Evolutionary conservation across 352 stramenopile genomes (phyloP).

Genomic region (Phytopythium chamaehyphon): DNA sequence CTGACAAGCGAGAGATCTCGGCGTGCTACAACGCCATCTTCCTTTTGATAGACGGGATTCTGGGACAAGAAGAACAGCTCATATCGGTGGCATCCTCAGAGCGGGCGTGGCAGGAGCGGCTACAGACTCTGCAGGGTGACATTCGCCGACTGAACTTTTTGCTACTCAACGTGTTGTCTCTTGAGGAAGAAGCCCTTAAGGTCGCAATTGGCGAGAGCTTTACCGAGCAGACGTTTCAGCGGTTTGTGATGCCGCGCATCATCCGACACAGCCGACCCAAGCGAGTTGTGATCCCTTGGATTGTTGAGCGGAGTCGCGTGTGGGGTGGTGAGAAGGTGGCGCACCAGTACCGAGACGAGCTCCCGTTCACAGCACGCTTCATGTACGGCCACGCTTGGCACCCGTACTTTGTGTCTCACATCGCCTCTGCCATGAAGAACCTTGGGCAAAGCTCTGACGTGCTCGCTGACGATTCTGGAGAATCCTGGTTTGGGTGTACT

Average conservation of each 20-base stretch:
- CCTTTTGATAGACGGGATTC: slow-evolving; percentile 52
- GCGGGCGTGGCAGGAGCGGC: slow-evolving; percentile 37
- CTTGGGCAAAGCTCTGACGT: slow-evolving; percentile 40
- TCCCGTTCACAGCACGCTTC: slow-evolving; percentile 71
- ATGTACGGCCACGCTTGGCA: slow-evolving; percentile 79
- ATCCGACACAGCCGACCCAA: slow-evolving; percentile 63
- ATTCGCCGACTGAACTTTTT: slow-evolving; percentile 73
- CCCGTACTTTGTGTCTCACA: slow-evolving; percentile 62
- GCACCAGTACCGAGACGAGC: slow-evolving; percentile 62
- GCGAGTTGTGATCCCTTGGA: slow-evolving; percentile 74
- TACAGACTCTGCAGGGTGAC: slow-evolving; percentile 55
- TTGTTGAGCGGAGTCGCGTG: slow-evolving; percentile 68
- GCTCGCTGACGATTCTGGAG: slow-evolving; percentile 22
- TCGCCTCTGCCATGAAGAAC: slow-evolving; percentile 70
- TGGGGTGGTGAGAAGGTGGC: slow-evolving; percentile 62
- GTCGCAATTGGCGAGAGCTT: slow-evolving; percentile 61
- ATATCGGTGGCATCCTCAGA: slow-evolving; percentile 43
- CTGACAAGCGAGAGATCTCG: slow-evolving; percentile 59
- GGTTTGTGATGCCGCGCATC: slow-evolving; percentile 72
- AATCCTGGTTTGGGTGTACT: slow-evolving; percentile 61
- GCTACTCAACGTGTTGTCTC: slow-evolving; percentile 55
- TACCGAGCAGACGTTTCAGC: slow-evolving; percentile 63
- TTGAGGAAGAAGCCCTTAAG: slow-evolving; percentile 64
- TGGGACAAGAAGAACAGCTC: slow-evolving; percentile 49
- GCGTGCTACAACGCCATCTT: slow-evolving; percentile 63